A percentile compares a stretch with the other conserved stretches of the same genome.
These are phyloP conservation scores for Erysimum cheiranthoides DNA, from an alignment of 345 rosid species.

Conservation along the genomic window DNA sequence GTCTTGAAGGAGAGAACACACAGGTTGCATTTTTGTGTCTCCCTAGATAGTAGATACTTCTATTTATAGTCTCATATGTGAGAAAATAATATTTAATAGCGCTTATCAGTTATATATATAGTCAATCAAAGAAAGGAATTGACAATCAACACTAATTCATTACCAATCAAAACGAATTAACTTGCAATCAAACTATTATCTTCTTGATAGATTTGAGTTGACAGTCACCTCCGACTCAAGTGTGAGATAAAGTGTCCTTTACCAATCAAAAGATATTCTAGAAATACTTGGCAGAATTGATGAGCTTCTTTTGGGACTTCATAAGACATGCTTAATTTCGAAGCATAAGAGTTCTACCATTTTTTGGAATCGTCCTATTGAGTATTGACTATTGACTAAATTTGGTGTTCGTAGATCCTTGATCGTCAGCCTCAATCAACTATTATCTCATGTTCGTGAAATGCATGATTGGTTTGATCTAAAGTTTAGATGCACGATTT, in stretches of 20 bases:
- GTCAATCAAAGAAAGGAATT: not conserved
- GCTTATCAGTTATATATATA: not conserved
- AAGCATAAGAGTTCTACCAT: not conserved
- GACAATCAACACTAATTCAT: not conserved
- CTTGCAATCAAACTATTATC: constrained; percentile 1
- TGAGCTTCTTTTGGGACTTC: not conserved
- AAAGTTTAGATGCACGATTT: not conserved
- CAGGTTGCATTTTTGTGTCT: not conserved
- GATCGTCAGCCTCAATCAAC: constrained; percentile 1
- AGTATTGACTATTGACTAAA: not conserved
- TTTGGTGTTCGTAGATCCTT: not conserved
- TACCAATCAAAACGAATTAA: not conserved
- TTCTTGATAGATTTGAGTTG: constrained; percentile 3
- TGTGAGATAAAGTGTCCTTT: not conserved
- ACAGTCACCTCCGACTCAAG: not conserved
- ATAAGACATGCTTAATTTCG: not conserved
- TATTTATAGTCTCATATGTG: not conserved
- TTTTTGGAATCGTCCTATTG: not conserved
- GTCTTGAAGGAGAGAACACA: not conserved
- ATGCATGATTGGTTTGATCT: constrained; percentile 11
- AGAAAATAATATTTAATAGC: not conserved
- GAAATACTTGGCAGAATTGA: not conserved
- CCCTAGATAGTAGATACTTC: not conserved
- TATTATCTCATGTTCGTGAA: not conserved
- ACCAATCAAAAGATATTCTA: not conserved